Evolutionary conservation across 371 early-diverging fungal genomes (phyloP).

Genomic region (Apophysomyces variabilis): DNA sequence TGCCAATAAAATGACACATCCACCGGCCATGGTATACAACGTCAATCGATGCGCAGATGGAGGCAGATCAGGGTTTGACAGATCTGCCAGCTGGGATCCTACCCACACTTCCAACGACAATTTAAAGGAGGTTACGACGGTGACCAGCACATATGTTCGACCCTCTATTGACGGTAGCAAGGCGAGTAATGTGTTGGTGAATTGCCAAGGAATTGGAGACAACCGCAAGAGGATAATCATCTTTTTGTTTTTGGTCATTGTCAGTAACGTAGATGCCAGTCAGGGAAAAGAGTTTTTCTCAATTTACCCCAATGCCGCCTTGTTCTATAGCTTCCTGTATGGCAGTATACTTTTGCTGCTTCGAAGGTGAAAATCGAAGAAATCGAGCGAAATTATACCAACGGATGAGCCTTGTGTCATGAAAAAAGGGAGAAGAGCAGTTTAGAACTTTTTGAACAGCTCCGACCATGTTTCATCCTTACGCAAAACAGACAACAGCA

Average conservation of each 20-base stretch:
- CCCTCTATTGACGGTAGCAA: conserved; percentile 23
- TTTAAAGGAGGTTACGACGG: conserved; percentile 37
- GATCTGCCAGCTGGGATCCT: conserved; percentile 44
- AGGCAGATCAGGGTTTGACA: conserved; percentile 41
- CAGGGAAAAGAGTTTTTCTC: not conserved
- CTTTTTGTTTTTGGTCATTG: conserved; percentile 10
- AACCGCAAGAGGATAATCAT: conserved; percentile 43
- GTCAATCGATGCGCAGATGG: conserved; percentile 45
- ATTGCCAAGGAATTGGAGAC: conserved; percentile 45
- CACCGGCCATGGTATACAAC: conserved; percentile 35
- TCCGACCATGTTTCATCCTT: not conserved
- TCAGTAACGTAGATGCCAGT: not conserved
- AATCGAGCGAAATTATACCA: conserved; percentile 37
- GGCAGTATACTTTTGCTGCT: conserved; percentile 43
- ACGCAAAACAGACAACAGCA: conserved; percentile 24
- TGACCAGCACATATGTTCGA: conserved; percentile 27
- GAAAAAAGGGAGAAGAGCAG: not conserved
- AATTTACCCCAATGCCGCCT: conserved; percentile 40
- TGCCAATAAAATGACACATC: conserved; percentile 25
- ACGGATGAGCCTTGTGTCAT: conserved; percentile 29
- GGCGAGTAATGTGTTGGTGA: conserved; percentile 35
- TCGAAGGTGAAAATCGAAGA: conserved; percentile 34
- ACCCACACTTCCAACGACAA: conserved; percentile 43
- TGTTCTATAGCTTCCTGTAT: conserved; percentile 42
- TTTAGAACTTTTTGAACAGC: not conserved